These are phyloP conservation scores for Lentinula guzmanii DNA, from an alignment of 768 basidiomycete genomes.

Conservation along the genomic window DNA sequence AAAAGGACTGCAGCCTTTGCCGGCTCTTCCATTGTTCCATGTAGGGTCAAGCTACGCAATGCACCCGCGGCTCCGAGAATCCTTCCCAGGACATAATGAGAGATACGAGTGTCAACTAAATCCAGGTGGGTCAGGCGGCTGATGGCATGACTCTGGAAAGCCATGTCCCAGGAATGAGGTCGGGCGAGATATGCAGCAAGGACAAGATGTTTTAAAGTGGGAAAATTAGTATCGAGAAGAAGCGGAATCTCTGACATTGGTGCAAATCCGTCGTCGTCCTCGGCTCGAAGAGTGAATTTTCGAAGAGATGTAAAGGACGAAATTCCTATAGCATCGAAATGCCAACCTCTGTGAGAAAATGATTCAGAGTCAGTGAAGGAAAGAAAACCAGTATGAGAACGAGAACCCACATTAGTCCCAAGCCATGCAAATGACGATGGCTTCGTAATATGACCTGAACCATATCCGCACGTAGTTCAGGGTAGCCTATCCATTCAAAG, in stretches of 20 bases:
- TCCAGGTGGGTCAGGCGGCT: conserved; percentile 65
- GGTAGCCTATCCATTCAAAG: conserved; percentile 77
- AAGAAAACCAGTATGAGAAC: not conserved
- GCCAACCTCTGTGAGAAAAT: conserved; percentile 48
- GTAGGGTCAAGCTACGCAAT: conserved; percentile 56
- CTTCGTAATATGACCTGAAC: conserved; percentile 50
- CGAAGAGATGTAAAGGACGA: conserved; percentile 54
- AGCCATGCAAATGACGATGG: conserved; percentile 46
- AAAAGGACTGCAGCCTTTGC: conserved; percentile 54
- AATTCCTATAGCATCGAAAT: conserved; percentile 67
- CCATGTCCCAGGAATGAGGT: conserved; percentile 61
- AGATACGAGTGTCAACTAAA: conserved; percentile 65
- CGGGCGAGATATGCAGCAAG: conserved; percentile 66
- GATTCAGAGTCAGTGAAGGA: not conserved
- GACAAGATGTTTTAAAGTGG: conserved; percentile 53
- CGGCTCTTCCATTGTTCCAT: conserved; percentile 60
- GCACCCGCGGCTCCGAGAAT: conserved; percentile 54
- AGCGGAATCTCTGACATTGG: conserved; percentile 64
- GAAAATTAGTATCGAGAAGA: conserved; percentile 55
- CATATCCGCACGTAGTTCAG: conserved; percentile 63
- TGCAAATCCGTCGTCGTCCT: conserved; percentile 67
- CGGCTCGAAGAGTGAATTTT: conserved; percentile 63
- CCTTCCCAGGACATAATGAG: conserved; percentile 53
- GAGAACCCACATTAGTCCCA: conserved; percentile 50
- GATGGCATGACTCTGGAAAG: conserved; percentile 58